Evolutionary conservation across 2,329 filamentous ascomycete species (phyloP).

Genomic region (Stemphylium beticola): DNA sequence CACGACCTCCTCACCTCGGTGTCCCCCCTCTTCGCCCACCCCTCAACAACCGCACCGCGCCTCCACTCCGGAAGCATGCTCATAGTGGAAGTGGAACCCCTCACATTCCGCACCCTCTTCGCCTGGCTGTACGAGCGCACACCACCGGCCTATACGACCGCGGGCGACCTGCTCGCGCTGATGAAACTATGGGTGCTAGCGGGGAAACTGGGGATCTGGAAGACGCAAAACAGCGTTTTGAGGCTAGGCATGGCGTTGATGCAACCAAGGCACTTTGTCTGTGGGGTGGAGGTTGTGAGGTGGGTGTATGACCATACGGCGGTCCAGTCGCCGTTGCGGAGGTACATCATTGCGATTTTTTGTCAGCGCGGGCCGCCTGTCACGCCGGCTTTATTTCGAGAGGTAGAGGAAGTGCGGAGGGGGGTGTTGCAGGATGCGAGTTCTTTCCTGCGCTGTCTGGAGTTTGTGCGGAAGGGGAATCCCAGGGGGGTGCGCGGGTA

Average conservation of each 20-base stretch:
- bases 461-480: not conserved
- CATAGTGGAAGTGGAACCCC: too few species aligned
- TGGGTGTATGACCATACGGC: constrained; percentile 13
- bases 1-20: too few species aligned
- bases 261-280: not conserved
- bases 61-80: too few species aligned
- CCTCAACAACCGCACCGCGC: too few species aligned
- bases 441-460: not conserved
- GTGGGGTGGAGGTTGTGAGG: not conserved
- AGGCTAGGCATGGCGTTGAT: constrained; percentile 17
- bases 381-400: not conserved
- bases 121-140: too few species aligned
- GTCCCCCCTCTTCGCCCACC: too few species aligned
- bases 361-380: not conserved
- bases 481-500: not conserved
- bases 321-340: not conserved
- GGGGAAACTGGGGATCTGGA: constrained; percentile 7
- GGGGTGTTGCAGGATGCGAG: not conserved
- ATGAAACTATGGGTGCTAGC: constrained; percentile 1
- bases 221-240: constrained; percentile 10
- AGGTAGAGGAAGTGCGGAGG: not conserved
- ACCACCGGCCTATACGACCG: too few species aligned
- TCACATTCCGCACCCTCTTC: too few species aligned
- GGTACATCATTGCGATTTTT: not conserved
- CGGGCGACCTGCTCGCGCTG: not conserved